Conservation (phyloP, 208 protist species). For the Wallacemonas sp. region DNA sequence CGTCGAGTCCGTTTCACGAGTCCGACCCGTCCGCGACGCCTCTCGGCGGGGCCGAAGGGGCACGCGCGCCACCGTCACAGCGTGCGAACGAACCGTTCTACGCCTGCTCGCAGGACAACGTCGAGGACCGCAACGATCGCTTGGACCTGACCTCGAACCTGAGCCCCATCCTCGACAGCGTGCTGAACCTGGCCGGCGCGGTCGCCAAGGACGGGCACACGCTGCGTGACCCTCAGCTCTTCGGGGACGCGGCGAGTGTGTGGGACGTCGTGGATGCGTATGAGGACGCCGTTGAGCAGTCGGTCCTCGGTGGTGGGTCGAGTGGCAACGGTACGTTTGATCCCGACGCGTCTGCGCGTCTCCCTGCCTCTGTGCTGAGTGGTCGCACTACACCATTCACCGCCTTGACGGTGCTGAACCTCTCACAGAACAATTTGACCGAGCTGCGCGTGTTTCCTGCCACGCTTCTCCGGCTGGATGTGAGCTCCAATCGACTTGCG, state of each 20-base stretch:
- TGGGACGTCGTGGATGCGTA: conserved; percentile 66
- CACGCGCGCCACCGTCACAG: not conserved
- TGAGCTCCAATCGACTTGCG: conserved; percentile 73
- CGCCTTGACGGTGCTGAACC: conserved; percentile 75
- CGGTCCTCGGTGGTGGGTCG: not conserved
- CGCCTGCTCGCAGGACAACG: not conserved
- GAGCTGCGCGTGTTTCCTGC: conserved; percentile 47
- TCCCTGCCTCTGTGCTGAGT: conserved; percentile 20
- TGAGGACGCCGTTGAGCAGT: conserved; percentile 42
- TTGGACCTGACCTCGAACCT: conserved; percentile 79
- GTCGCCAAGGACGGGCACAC: conserved; percentile 31
- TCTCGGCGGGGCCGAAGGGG: not conserved
- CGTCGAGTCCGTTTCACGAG: conserved; percentile 6
- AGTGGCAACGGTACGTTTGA: not conserved
- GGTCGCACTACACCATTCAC: conserved; percentile 24
- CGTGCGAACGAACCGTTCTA: conserved; percentile 6
- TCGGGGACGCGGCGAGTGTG: conserved; percentile 45
- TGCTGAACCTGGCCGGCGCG: conserved; percentile 63
- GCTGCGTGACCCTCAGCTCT: conserved; percentile 37
- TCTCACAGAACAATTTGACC: conserved; percentile 63
- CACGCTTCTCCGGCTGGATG: conserved; percentile 78
- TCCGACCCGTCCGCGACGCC: not conserved
- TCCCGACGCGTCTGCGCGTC: conserved; percentile 13
- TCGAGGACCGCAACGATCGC: conserved; percentile 42
- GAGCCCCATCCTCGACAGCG: conserved; percentile 60